These are phyloP conservation scores for Dipteronia sinensis DNA, from an alignment of 345 rosid genomes.

Conservation along the genomic window DNA sequence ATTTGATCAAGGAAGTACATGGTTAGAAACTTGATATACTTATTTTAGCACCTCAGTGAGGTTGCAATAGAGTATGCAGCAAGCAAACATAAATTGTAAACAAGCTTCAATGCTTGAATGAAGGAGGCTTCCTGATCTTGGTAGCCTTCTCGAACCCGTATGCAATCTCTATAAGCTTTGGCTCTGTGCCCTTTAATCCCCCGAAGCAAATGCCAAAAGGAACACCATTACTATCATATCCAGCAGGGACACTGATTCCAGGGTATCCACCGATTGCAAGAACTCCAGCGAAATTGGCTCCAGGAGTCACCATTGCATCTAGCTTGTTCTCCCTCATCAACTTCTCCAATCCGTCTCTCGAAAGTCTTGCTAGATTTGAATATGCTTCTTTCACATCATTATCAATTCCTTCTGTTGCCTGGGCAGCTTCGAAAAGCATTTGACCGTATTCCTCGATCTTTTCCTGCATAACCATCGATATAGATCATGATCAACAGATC, in stretches of 20 bases:
- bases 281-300: not conserved
- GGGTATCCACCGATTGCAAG: slow-evolving; percentile 47
- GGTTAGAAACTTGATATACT: not conserved
- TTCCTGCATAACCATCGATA: slow-evolving; percentile 25
- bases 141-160: slow-evolving; percentile 41
- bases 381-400: slow-evolving; percentile 24
- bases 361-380: not conserved
- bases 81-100: not conserved
- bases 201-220: slow-evolving; percentile 46
- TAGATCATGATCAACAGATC: not conserved
- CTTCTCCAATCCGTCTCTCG: slow-evolving; percentile 32
- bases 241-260: slow-evolving; percentile 45
- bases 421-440: slow-evolving; percentile 14
- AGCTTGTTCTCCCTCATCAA: slow-evolving; percentile 30
- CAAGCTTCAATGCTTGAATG: slow-evolving; percentile 2
- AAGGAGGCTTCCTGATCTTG: slow-evolving; percentile 31
- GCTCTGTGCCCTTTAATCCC: slow-evolving; percentile 41
- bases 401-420: slow-evolving; percentile 31
- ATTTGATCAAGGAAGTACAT: not conserved
- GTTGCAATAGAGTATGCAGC: not conserved
- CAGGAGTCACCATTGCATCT: slow-evolving; percentile 33
- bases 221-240: slow-evolving; percentile 27
- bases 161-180: slow-evolving; percentile 49
- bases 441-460: slow-evolving; percentile 37
- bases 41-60: not conserved